A percentile compares a stretch with the other conserved stretches of the same genome.
phyloP scores from a whole-genome alignment of 1,284 basidiomycete species.

The Fomitopsis schrenkii region DNA sequence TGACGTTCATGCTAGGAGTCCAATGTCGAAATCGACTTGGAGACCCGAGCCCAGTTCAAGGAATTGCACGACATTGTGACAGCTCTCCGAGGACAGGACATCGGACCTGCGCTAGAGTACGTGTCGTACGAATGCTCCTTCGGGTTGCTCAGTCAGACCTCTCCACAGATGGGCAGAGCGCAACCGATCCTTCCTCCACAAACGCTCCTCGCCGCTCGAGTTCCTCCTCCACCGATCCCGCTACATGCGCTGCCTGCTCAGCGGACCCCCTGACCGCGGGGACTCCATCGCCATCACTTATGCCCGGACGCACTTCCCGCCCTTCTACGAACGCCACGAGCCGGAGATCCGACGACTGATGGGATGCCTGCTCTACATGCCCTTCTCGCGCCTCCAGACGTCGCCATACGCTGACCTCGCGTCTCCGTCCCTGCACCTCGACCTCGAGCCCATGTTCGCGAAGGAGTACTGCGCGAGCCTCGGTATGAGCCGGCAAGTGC shows the following conservation, averaged over 20 bases:
- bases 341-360: conserved; percentile 76
- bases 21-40: conserved; percentile 52
- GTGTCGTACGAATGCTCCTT: conserved; percentile 23
- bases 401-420: conserved; percentile 78
- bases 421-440: conserved; percentile 63
- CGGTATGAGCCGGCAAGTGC: conserved; percentile 85
- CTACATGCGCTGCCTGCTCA: conserved; percentile 70
- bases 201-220: conserved; percentile 74
- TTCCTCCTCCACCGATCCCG: conserved; percentile 87
- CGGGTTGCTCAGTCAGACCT: not conserved
- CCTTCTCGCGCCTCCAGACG: conserved; percentile 51
- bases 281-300: conserved; percentile 64
- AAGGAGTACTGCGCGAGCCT: conserved; percentile 87
- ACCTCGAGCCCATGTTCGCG: conserved; percentile 79
- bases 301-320: conserved; percentile 62
- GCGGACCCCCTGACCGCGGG: conserved; percentile 50
- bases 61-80: conserved; percentile 74
- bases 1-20: conserved; percentile 37
- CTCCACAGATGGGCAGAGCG: conserved; percentile 66
- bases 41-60: conserved; percentile 58
- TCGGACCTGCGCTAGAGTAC: conserved; percentile 71
- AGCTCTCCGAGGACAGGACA: conserved; percentile 63
- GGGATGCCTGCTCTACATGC: conserved; percentile 71
- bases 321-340: conserved; percentile 63
- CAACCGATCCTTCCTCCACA: conserved; percentile 62